Evolutionary conservation across 176 grass and related monocot species (phyloP).

Genomic region (Aechmea fasciata): DNA sequence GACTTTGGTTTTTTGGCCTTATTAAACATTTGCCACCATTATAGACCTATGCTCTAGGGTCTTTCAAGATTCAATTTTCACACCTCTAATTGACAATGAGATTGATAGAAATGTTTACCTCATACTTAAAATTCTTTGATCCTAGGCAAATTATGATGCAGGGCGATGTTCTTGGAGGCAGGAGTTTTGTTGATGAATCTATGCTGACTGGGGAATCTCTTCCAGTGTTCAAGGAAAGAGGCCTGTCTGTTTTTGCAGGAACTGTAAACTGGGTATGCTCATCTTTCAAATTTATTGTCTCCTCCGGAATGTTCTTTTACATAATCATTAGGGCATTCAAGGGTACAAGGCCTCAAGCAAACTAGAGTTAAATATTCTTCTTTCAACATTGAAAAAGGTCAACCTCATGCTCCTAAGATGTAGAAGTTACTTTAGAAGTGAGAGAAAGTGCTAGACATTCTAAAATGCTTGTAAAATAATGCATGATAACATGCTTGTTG

Average conservation of each 20-base stretch:
- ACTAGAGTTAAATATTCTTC: too few relatives aligned
- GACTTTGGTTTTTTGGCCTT: slow-evolving; percentile 1
- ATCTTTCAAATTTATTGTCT: slow-evolving; percentile 1
- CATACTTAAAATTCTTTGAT: background rate
- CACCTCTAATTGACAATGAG: background rate
- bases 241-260: slow-evolving; percentile 77
- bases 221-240: slow-evolving; percentile 80
- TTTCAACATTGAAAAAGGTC: too few relatives aligned
- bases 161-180: slow-evolving; percentile 73
- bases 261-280: slow-evolving; percentile 88
- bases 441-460: background rate
- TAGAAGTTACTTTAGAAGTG: background rate
- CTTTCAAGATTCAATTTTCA: background rate
- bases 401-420: background rate
- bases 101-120: background rate
- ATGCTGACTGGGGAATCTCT: slow-evolving; percentile 99
- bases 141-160: slow-evolving; percentile 17
- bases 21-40: slow-evolving; percentile 1
- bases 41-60: background rate
- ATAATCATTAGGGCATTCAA: too few relatives aligned
- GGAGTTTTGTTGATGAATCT: slow-evolving; percentile 92
- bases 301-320: background rate
- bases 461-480: background rate
- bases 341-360: too few relatives aligned
- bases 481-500: background rate